Evolutionary conservation across 2,329 filamentous ascomycete genomes (phyloP), one percentile per base, ranked within the genome.

Genomic region (Laburnicola sp.): DNA sequence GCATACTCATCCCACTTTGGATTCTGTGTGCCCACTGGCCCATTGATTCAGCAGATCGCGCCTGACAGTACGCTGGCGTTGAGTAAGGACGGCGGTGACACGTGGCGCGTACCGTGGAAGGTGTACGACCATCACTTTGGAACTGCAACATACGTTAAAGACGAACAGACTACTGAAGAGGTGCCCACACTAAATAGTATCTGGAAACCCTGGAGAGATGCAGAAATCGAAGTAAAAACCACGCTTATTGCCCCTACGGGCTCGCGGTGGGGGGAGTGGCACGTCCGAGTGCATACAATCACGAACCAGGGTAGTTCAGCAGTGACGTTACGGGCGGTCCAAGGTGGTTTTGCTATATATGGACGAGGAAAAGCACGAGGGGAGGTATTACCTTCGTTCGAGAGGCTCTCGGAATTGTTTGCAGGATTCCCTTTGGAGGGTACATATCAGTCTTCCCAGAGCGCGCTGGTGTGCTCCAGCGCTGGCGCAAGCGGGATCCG

Each of bases 71-170:
- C 69, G 0, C 54, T 76, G 1, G 65, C 68, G 3, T 50, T 75
- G 2, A 76, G 71, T 34, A 68, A 69, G 50, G 74, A 76, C 43
- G 63, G 54, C 0, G 72, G 70, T 0, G 71, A 74, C 36, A 74
- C 68, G 9, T 76, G 73, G 73, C 68, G 66, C 2, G 62, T 73
- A 7, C 70, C 72, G 7, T 75, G 72, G 66, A 72, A 71, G 48
- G 51, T 63, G 1, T 36, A 25, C 0, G 49, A 49, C 1, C 40
- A 53, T 5, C 6, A 36, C 3, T 56, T 61, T 27, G 46, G 45
- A 3, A 50, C 38, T 6, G 54, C 52, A 8, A 37, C 16, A 6
- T 21, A 63, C 10, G 22, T 30, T 6, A 28, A 38, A 31, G 38
- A 50, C 7, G 45, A 23, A 3, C 9, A 53, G 1, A 4, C 41